Evolutionary conservation across 2,329 filamentous ascomycete species (phyloP).

Genomic region (Trichoderma arundinaceum): DNA sequence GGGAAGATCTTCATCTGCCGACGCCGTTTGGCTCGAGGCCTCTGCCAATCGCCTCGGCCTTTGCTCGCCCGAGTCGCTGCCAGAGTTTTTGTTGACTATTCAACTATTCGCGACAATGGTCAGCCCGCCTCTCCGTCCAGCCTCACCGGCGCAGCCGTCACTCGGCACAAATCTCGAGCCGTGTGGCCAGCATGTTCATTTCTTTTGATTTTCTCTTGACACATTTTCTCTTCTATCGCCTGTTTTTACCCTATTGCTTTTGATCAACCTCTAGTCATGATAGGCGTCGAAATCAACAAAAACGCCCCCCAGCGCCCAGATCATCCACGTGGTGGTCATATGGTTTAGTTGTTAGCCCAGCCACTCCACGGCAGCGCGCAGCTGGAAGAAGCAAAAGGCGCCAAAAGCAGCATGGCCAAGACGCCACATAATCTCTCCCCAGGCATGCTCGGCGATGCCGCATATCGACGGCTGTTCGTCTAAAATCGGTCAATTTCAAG

Average conservation of each 20-base stretch:
- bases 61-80: not conserved
- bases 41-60: slow-evolving; percentile 1
- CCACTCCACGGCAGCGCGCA: slow-evolving; percentile 8
- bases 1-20: slow-evolving; percentile 23
- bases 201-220: too few species aligned
- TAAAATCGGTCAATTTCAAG: not conserved
- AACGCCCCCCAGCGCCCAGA: too few species aligned
- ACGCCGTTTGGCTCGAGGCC: not conserved
- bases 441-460: slow-evolving; percentile 13
- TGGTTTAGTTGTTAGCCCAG: too few species aligned
- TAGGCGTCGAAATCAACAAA: too few species aligned
- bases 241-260: too few species aligned
- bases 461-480: slow-evolving; percentile 22
- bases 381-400: not conserved
- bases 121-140: not conserved
- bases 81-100: too few species aligned
- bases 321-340: too few species aligned
- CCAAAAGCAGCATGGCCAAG: not conserved
- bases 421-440: not conserved
- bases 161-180: not conserved
- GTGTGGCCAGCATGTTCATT: too few species aligned
- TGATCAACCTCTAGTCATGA: too few species aligned
- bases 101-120: not conserved
- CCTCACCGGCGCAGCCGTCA: not conserved
- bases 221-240: too few species aligned